These are phyloP conservation scores for Oryza australiensis DNA, from an alignment of 176 grass and related monocot genomes.

Conservation along the genomic window DNA sequence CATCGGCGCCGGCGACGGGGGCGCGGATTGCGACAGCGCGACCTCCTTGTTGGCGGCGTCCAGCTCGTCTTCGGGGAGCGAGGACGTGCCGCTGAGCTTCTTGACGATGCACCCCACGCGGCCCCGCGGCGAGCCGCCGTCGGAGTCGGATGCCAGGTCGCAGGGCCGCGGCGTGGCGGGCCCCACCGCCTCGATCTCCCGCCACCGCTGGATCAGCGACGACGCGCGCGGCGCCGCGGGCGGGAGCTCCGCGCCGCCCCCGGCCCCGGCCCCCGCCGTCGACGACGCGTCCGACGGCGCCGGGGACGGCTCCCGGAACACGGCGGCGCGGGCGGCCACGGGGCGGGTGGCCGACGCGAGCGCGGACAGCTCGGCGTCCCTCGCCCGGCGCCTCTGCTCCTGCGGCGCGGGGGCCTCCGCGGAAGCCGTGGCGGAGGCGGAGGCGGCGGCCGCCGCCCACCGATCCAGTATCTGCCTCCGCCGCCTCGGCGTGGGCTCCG, in stretches of 20 bases:
- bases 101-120: constrained; percentile 47
- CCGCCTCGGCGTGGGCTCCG: constrained; percentile 40
- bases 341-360: constrained; percentile 57
- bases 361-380: constrained; percentile 60
- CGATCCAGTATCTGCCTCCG: constrained; percentile 58
- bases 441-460: constrained; percentile 45
- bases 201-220: constrained; percentile 93
- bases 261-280: background rate
- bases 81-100: constrained; percentile 51
- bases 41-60: constrained; percentile 4
- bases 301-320: constrained; percentile 49
- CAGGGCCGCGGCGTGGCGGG: constrained; percentile 32
- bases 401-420: constrained; percentile 25
- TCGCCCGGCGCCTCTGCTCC: constrained; percentile 46
- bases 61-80: constrained; percentile 56
- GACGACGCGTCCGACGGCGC: constrained; percentile 51
- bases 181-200: constrained; percentile 75
- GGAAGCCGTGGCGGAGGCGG: constrained; percentile 31
- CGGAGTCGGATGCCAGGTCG: constrained; percentile 25
- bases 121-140: constrained; percentile 49
- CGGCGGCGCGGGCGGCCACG: constrained; percentile 55
- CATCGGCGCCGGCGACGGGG: constrained; percentile 19
- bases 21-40: constrained; percentile 38
- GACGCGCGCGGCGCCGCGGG: constrained; percentile 69
- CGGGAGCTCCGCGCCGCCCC: constrained; percentile 23